A percentile compares a stretch with the other conserved stretches of the same genome.
Conservation (phyloP, 768 basidiomycete genomes). For the Rossbeevera mucosa region DNA sequence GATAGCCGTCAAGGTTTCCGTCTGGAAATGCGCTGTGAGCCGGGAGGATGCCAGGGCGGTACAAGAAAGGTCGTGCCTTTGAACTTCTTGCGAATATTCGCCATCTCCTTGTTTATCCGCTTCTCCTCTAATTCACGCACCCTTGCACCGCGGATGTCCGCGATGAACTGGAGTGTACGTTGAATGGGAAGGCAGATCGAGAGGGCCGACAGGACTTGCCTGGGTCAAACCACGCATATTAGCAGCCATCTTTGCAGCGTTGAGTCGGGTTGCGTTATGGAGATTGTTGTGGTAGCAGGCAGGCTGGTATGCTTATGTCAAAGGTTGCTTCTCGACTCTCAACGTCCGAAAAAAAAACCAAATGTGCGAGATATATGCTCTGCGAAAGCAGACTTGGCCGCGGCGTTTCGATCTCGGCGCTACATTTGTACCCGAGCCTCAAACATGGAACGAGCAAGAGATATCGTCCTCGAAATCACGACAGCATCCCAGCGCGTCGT, state of each 20-base stretch:
- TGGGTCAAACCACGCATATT: slow-evolving; percentile 91
- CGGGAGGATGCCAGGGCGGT: slow-evolving; percentile 3
- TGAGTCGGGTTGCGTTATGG: not conserved
- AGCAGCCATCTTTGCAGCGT: slow-evolving; percentile 61
- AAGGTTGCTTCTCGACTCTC: not conserved
- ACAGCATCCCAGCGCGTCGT: not conserved
- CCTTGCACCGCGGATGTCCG: slow-evolving; percentile 94
- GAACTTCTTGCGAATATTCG: slow-evolving; percentile 98
- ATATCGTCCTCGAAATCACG: not conserved
- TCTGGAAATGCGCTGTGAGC: slow-evolving; percentile 40
- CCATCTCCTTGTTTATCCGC: slow-evolving; percentile 99
- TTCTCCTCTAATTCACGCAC: slow-evolving; percentile 98
- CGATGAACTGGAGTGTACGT: slow-evolving; percentile 74
- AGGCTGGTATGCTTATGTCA: slow-evolving; percentile 2
- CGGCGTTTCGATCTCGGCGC: no score
- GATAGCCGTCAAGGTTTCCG: slow-evolving; percentile 83
- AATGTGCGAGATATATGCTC: no score
- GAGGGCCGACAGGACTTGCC: slow-evolving; percentile 40
- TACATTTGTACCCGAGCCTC: no score
- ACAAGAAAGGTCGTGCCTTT: slow-evolving; percentile 55
- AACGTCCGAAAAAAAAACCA: not conserved
- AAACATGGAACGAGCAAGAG: slow-evolving; percentile 4
- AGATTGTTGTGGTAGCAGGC: not conserved
- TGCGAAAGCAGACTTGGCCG: no score
- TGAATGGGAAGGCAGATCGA: slow-evolving; percentile 2